These are phyloP conservation scores for Monotropa hypopitys DNA, from an alignment of 179 eudicot species.

Conservation along the genomic window DNA sequence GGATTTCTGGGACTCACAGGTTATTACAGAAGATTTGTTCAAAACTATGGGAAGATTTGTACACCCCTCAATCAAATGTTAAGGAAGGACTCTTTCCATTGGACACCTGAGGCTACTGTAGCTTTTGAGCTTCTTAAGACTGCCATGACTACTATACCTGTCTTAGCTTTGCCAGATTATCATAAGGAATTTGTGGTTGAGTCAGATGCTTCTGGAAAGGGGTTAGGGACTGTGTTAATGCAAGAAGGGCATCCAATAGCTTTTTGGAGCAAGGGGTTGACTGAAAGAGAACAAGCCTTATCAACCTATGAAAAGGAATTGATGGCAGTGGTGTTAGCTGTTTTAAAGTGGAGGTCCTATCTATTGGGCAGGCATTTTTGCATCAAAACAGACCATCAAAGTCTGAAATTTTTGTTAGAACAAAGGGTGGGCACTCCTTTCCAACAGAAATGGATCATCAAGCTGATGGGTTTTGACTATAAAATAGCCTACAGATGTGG, in stretches of 20 bases:
- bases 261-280: background rate
- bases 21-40: background rate
- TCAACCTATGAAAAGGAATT: too few species aligned
- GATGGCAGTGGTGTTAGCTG: too few species aligned
- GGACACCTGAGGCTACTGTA: background rate
- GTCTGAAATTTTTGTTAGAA: too few species aligned
- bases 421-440: too few species aligned
- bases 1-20: conserved; percentile 1
- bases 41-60: background rate
- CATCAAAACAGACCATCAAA: too few species aligned
- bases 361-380: too few species aligned
- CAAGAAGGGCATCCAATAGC: background rate
- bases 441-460: too few species aligned
- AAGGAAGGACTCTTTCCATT: background rate
- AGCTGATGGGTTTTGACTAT: too few species aligned
- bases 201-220: background rate
- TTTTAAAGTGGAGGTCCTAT: too few species aligned
- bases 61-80: background rate
- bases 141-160: background rate
- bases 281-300: too few species aligned
- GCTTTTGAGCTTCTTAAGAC: background rate
- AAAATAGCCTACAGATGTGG: too few species aligned
- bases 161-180: background rate
- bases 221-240: conserved; percentile 2
- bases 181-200: background rate